These are phyloP conservation scores for Alternaria burnsii DNA, from an alignment of 2,329 filamentous ascomycete species.

Conservation along the genomic window DNA sequence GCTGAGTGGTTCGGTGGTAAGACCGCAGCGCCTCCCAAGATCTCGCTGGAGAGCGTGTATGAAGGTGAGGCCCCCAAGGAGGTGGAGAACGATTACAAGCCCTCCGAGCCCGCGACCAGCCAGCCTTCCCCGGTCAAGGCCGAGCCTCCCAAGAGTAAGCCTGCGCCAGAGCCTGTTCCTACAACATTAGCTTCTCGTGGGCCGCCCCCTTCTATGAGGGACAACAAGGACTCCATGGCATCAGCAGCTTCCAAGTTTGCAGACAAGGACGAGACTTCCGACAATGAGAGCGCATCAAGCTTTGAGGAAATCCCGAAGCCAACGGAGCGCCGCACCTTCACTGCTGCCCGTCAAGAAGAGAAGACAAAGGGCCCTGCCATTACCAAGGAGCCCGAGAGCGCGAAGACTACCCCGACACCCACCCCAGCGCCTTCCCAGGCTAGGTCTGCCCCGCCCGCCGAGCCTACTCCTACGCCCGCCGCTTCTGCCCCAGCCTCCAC, in stretches of 20 bases:
- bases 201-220: slow-evolving; percentile 75
- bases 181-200: slow-evolving; percentile 57
- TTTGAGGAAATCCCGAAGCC: slow-evolving; percentile 89
- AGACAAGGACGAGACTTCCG: slow-evolving; percentile 72
- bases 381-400: slow-evolving; percentile 54
- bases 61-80: slow-evolving; percentile 83
- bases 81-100: slow-evolving; percentile 73
- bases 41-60: slow-evolving; percentile 91
- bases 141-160: slow-evolving; percentile 59
- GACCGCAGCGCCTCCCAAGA: slow-evolving; percentile 84
- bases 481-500: slow-evolving; percentile 49
- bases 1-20: slow-evolving; percentile 89
- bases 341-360: slow-evolving; percentile 50
- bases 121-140: slow-evolving; percentile 60
- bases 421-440: slow-evolving; percentile 43
- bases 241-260: slow-evolving; percentile 86
- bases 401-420: slow-evolving; percentile 53
- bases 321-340: slow-evolving; percentile 64
- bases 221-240: slow-evolving; percentile 87
- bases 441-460: slow-evolving; percentile 47
- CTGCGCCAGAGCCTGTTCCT: slow-evolving; percentile 55
- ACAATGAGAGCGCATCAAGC: slow-evolving; percentile 74
- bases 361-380: slow-evolving; percentile 48
- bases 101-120: slow-evolving; percentile 53
- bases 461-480: slow-evolving; percentile 51